phyloP scores from a whole-genome alignment of 176 grass and related monocot genomes.

The Saccharum officinarum region DNA sequence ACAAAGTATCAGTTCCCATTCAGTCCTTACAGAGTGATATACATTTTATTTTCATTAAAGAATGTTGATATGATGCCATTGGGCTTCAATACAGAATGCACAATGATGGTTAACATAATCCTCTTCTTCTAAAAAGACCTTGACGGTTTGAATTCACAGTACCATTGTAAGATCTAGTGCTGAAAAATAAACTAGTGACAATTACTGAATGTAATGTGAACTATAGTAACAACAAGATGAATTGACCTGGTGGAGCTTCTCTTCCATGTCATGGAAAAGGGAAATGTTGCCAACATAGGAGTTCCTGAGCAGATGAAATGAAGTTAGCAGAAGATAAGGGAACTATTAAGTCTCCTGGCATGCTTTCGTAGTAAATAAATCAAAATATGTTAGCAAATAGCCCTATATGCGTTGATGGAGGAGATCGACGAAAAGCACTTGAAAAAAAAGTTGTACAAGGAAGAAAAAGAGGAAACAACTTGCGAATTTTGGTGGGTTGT shows the following conservation, averaged over 20 bases:
- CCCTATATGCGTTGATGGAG: background rate
- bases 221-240: slow-evolving; percentile 8
- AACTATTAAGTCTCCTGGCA: background rate
- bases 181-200: slow-evolving; percentile 1
- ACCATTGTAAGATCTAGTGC: background rate
- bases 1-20: background rate
- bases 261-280: slow-evolving; percentile 78
- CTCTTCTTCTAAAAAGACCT: background rate
- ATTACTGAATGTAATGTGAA: background rate
- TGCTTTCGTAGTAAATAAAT: slow-evolving; percentile 16
- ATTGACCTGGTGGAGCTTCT: slow-evolving; percentile 77
- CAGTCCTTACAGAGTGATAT: slow-evolving; percentile 1
- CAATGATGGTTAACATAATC: background rate
- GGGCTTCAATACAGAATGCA: background rate
- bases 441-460: background rate
- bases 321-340: slow-evolving; percentile 30
- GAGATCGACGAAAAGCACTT: background rate
- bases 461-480: background rate
- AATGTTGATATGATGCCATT: background rate
- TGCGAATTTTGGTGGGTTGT: background rate
- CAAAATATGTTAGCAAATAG: background rate
- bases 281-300: slow-evolving; percentile 91
- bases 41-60: background rate
- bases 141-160: background rate
- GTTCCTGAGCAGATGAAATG: slow-evolving; percentile 56